Conservation (phyloP, 192 early-diverging fungal genomes). For the Coemansia reversa region DNA sequence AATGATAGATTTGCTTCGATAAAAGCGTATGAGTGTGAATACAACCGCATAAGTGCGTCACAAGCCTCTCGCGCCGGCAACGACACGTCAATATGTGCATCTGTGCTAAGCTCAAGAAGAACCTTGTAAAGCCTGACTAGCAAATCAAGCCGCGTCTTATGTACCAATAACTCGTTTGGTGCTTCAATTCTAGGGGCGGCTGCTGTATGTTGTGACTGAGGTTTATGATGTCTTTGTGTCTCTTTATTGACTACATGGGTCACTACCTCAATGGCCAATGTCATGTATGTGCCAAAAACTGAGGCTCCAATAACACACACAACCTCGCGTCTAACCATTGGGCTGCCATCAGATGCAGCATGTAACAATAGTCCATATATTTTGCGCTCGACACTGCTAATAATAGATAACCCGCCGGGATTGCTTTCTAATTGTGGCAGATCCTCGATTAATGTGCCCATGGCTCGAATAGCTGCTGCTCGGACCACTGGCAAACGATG, state of each 20-base stretch:
- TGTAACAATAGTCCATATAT: slow-evolving; percentile 56
- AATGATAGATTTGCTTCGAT: slow-evolving; percentile 25
- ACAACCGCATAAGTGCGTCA: slow-evolving; percentile 60
- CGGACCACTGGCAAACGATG: slow-evolving; percentile 70
- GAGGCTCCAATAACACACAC: slow-evolving; percentile 74
- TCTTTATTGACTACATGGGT: slow-evolving; percentile 53
- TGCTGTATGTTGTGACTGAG: not conserved
- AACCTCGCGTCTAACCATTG: slow-evolving; percentile 89
- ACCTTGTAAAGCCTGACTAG: slow-evolving; percentile 77
- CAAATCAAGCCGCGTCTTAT: slow-evolving; percentile 32
- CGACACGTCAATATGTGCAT: slow-evolving; percentile 80
- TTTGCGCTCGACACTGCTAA: slow-evolving; percentile 69
- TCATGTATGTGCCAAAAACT: slow-evolving; percentile 63
- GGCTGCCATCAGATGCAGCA: slow-evolving; percentile 77
- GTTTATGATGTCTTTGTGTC: slow-evolving; percentile 29
- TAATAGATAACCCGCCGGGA: slow-evolving; percentile 68
- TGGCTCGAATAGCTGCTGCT: slow-evolving; percentile 78
- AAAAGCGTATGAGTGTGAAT: slow-evolving; percentile 43
- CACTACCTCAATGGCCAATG: slow-evolving; percentile 68
- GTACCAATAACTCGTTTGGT: slow-evolving; percentile 13
- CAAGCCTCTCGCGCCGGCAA: slow-evolving; percentile 66
- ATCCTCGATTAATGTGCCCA: slow-evolving; percentile 69
- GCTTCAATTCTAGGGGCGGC: not conserved
- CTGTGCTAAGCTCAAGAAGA: slow-evolving; percentile 76
- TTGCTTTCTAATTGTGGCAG: slow-evolving; percentile 57